Base-by-base conservation (phyloP, 306 rosid genomes). In the Sicyos baderoa region DNA sequence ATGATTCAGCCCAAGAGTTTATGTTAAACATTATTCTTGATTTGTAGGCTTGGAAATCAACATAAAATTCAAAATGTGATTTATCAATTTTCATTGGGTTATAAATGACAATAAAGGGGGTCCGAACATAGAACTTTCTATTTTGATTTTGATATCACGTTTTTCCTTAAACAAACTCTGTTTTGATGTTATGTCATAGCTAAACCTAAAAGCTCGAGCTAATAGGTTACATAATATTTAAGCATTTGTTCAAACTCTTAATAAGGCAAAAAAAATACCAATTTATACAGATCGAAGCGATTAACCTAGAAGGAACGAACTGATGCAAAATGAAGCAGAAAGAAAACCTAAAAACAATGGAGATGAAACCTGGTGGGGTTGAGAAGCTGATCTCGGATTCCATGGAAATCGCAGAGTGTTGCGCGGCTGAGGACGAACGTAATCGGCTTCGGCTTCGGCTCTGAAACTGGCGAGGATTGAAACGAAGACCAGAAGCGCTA, bases 341-440 rank as follows among this genome's bases (percentile, higher is more conserved):
- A 32, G 5, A 49, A 1, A 10, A 0, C 10, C 4, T 29, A 29
- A 37, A 44, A 68, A 67, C 71, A 71, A 69, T 66, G 58, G 11
- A 2, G 0, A 60, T 7, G 57, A n/a, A 44, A 72, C 98, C 96
- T 92, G 98, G 40, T 86, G 91, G 7, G 98, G 95, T 27, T 72
- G 75, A 73, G 87, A 86, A 64, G 91, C 54, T 17, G 78, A 48
- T 52, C 78, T 81, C 8, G 40, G 70, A 55, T 50, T 29, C 89
- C 88, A 81, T 71, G 93, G 87, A 54, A 92, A 78, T 3, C 79
- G 82, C 11, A 92, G 85, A 29, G 86, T 70, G 78, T 86, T 57
- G 11, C 96, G 88, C n/a, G 95, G 95, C 56, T 18, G 83, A 40
- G 98, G 98, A 51, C 96, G 91, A 64, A 89, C 71, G 37, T 92